Evolutionary conservation across 352 stramenopile species (phyloP), one percentile per base, ranked within the genome.

Genomic region (Phytophthora vignae): DNA sequence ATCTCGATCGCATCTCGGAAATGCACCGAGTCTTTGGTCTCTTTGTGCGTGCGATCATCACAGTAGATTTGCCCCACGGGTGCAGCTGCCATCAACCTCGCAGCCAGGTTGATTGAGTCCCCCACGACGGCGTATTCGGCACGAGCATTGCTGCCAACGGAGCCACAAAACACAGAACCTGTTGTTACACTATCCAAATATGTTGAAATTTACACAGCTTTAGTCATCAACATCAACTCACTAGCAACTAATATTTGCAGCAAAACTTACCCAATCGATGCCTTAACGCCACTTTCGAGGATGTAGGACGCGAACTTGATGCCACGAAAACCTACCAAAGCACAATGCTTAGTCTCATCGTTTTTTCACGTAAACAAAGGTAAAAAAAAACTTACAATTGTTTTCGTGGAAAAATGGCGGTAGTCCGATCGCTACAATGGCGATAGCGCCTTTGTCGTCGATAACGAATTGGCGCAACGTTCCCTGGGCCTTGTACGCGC

Each of bases 391-490:
- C 49, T 29, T 67, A 90, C 85, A 80, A 68, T 96, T 96, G 75
- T 96, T 92, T 77, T 97, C 85, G 66, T 95, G 88, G 67, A 91
- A 94, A 60, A 92, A 92, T 12, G 90, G 90, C 1, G 87, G 86
- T 0, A 96, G 73, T 0, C 90, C 89, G 22, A 97, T 84, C 11
- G 84, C 87, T 19, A 95, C 74, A 48, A 95, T 95, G 12, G 87
- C 87, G 10, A 96, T 78, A 0, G 87, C 88, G 19, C 90, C 90
- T 71, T 97, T 96, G 70, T 96, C 89, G 40, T 97, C 90, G 40
- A 97, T 94, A 7, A 96, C 71, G 54, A 97, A 95, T 65, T 97
- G 90, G 9, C 89, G 87, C 15, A 97, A 71, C 31, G 86, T 94
- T 42, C 87, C 85, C 25, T 95, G 87, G 0, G 91, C 84, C 46